Conservation (phyloP, 2,329 filamentous ascomycete species). For the Pseudopithomyces chartarum region DNA sequence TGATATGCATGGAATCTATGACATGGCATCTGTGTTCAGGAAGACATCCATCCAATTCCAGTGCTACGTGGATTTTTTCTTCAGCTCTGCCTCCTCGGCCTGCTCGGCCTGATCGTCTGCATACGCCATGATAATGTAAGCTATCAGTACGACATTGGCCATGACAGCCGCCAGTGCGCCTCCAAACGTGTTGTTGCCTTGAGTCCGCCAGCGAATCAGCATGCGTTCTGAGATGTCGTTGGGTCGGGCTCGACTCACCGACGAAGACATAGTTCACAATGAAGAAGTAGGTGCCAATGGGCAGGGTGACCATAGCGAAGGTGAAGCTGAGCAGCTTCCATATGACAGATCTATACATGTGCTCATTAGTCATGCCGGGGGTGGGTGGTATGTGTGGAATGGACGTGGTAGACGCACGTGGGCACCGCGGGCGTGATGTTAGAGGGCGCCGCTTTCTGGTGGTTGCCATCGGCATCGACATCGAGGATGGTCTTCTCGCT, state of each 20-base stretch:
- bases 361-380: neutral
- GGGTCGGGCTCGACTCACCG: conserved; percentile 58
- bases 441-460: conserved; percentile 57
- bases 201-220: neutral
- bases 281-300: conserved; percentile 87
- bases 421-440: conserved; percentile 84
- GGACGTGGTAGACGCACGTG: conserved; percentile 59
- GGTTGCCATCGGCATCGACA: conserved; percentile 50
- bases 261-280: conserved; percentile 77
- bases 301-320: conserved; percentile 84
- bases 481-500: conserved; percentile 68
- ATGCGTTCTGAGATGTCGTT: neutral
- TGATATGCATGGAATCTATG: conserved; percentile 8
- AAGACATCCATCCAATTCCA: neutral
- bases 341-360: conserved; percentile 71
- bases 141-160: conserved; percentile 87
- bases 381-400: neutral
- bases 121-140: conserved; percentile 92
- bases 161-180: conserved; percentile 84
- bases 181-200: conserved; percentile 87
- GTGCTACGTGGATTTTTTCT: conserved; percentile 46
- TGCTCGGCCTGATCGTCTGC: conserved; percentile 72
- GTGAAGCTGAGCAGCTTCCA: conserved; percentile 90
- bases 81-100: conserved; percentile 51
- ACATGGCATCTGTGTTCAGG: neutral